These are phyloP conservation scores for Wallemia hederae DNA, from an alignment of 1,284 basidiomycete species.

Conservation along the genomic window DNA sequence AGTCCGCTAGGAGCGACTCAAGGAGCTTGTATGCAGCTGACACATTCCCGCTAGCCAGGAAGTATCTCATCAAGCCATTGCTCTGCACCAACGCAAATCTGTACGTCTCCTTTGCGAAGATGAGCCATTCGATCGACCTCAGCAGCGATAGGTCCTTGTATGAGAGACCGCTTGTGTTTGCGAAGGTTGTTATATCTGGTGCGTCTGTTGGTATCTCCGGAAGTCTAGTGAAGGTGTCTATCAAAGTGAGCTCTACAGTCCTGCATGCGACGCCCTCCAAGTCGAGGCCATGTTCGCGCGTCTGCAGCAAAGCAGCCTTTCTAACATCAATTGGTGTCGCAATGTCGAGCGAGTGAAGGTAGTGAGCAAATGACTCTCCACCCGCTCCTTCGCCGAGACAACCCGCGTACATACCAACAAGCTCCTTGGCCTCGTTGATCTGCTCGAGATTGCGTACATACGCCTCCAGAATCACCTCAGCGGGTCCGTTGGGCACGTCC, in stretches of 20 bases:
- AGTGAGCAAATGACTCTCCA: constrained; percentile 69
- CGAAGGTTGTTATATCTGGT: constrained; percentile 28
- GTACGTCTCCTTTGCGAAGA: constrained; percentile 40
- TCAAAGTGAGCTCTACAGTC: constrained; percentile 43
- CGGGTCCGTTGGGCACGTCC: constrained; percentile 36
- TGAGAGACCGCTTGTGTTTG: constrained; percentile 12
- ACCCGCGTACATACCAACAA: constrained; percentile 81
- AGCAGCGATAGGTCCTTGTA: constrained; percentile 39
- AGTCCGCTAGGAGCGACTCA: constrained; percentile 28
- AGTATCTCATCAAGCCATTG: constrained; percentile 56
- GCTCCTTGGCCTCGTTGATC: constrained; percentile 31
- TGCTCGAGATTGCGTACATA: constrained; percentile 71
- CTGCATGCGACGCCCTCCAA: constrained; percentile 47
- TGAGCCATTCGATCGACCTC: constrained; percentile 80
- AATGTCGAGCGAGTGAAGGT: constrained; percentile 53
- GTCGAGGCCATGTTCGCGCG: constrained; percentile 56
- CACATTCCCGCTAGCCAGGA: constrained; percentile 36
- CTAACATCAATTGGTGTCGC: constrained; percentile 36
- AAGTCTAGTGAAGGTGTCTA: constrained; percentile 29
- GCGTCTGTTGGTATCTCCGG: constrained; percentile 22
- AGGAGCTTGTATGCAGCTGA: constrained; percentile 33
- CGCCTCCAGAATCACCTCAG: constrained; percentile 55
- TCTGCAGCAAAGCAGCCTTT: constrained; percentile 39
- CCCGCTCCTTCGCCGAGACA: constrained; percentile 63
- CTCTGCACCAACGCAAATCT: constrained; percentile 51